Conservation (phyloP, 768 basidiomycete species). For the Tulasnella sp. region DNA sequence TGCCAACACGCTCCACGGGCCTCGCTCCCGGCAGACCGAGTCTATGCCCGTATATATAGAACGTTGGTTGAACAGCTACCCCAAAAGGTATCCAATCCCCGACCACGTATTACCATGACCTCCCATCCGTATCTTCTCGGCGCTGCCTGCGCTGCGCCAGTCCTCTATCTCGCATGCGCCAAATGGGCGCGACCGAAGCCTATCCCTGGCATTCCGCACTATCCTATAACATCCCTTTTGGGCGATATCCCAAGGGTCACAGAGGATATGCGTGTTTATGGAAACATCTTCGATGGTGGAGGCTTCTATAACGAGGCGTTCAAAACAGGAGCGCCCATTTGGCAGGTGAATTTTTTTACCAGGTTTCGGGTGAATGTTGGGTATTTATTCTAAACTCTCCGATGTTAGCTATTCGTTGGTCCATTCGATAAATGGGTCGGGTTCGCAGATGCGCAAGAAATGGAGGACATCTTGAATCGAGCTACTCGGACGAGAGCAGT, state of each 20-base stretch:
- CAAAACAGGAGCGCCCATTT: neutral
- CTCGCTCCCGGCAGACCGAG: neutral
- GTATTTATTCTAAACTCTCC: neutral
- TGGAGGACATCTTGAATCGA: conserved; percentile 9
- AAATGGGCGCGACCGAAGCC: conserved; percentile 14
- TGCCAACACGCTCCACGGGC: too few species aligned
- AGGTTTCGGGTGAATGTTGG: neutral
- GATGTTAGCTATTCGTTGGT: conserved; percentile 2
- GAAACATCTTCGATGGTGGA: neutral
- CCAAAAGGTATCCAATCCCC: neutral
- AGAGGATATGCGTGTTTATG: neutral
- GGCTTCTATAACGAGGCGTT: neutral
- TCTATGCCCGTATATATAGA: neutral
- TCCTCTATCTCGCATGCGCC: neutral
- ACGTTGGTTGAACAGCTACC: neutral
- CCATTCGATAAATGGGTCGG: neutral
- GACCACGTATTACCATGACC: neutral
- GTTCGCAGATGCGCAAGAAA: conserved; percentile 16
- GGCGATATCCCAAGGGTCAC: conserved; percentile 4
- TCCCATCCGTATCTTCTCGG: neutral
- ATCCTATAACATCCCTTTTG: conserved; percentile 1
- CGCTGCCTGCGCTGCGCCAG: neutral
- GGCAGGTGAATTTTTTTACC: neutral
- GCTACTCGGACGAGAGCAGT: neutral
- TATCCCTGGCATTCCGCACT: conserved; percentile 1